Evolutionary conservation across 1,284 basidiomycete genomes (phyloP).

Genomic region (Cryptococcus wingfieldii): DNA sequence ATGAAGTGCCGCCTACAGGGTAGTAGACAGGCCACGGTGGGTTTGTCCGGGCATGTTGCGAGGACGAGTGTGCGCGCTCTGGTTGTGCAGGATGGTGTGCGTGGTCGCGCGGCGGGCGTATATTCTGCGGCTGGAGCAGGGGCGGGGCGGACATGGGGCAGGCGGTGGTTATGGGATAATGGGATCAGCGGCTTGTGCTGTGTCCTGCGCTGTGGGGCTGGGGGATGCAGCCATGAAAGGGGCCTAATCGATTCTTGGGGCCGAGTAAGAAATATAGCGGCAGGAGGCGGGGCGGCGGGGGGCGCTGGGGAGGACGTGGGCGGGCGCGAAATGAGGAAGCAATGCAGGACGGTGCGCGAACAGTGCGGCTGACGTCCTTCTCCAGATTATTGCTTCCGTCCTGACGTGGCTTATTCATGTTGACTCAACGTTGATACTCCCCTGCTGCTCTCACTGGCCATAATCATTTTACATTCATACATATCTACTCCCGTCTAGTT

Average conservation of each 20-base stretch:
- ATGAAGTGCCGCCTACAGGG: constrained; percentile 14
- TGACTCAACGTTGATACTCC: no score
- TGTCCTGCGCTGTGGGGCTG: not conserved
- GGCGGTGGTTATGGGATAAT: not conserved
- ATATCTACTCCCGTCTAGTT: constrained; percentile 23
- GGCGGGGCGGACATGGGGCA: not conserved
- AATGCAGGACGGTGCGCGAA: not conserved
- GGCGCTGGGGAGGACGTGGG: not conserved
- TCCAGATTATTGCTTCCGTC: no score
- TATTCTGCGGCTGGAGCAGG: not conserved
- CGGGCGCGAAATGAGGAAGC: not conserved
- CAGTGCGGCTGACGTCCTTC: no score
- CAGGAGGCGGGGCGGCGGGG: not conserved
- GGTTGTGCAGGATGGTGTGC: not conserved
- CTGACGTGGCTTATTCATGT: no score
- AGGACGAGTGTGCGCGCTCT: not conserved
- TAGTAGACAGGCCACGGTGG: constrained; percentile 7
- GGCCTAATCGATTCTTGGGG: not conserved
- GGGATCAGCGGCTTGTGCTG: not conserved
- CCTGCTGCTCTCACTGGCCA: no score
- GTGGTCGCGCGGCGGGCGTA: not conserved
- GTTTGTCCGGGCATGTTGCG: not conserved
- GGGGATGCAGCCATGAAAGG: not conserved
- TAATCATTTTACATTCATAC: not conserved
- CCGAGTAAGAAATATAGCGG: not conserved